These are phyloP conservation scores for Gonapodya prolifera DNA, from an alignment of 192 early-diverging fungal species.

Conservation along the genomic window DNA sequence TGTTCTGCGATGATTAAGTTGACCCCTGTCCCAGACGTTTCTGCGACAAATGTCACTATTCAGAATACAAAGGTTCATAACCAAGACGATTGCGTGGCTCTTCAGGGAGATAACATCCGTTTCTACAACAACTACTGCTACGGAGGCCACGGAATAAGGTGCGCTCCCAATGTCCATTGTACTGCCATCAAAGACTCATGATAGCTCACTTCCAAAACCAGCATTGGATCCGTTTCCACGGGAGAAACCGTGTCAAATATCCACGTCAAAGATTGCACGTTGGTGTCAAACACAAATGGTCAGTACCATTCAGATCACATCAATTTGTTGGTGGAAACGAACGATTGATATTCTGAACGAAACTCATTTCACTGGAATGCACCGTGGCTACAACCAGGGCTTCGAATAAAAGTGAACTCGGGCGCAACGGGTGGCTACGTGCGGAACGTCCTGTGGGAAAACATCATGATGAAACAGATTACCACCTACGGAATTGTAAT, in stretches of 20 bases:
- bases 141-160: conserved; percentile 21
- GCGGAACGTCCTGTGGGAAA: conserved; percentile 25
- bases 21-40: too few species aligned
- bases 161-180: too few species aligned
- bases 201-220: too few species aligned
- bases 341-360: conserved; percentile 25
- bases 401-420: conserved; percentile 33
- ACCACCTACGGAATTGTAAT: conserved; percentile 24
- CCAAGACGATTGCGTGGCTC: conserved; percentile 34
- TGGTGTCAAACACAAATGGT: too few species aligned
- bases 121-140: conserved; percentile 21
- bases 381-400: conserved; percentile 8
- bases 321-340: too few species aligned
- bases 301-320: too few species aligned
- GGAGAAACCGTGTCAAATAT: too few species aligned
- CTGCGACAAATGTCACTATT: conserved; percentile 18
- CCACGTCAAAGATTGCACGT: too few species aligned
- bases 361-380: conserved; percentile 13
- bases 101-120: conserved; percentile 30
- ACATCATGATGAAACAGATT: conserved; percentile 22
- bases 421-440: conserved; percentile 26
- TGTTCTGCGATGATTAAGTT: too few species aligned
- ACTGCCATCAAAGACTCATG: conserved; percentile 23
- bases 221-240: too few species aligned
- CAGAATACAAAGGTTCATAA: conserved; percentile 20